Base-by-base conservation (phyloP, 768 basidiomycete species). In the Tricholoma hemisulphureum region DNA sequence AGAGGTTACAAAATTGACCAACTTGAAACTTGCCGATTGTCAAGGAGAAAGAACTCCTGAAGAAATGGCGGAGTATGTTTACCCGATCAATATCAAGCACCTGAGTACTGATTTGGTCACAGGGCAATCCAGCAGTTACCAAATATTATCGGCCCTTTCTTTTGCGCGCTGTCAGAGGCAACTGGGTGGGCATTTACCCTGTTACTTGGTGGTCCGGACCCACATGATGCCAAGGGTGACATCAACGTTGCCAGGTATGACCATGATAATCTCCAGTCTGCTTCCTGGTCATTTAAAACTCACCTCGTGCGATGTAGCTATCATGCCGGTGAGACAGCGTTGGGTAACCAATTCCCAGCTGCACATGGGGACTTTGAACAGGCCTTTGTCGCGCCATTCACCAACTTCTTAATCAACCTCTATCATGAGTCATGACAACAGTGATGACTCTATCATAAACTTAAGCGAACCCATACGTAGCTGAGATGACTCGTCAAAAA, bases 211-310 rank as follows among this genome's bases (percentile, higher is more conserved):
- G 26, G 48, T 16, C 48, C 48, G 1, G 11, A 50, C 26, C 48
- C 48, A 31, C 16, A 26, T 50, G 34, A 49, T 45, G n/a, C n/a
- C 16, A 37, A 34, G 14, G 54, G 54, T 3, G 54, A 55, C 7
- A 48, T 55, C 20, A 55, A 39, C 23, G 58, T 55, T 10, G 54
- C 54, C 14, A 58, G 57, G 57, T 58, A 8, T 13, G 20, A n/a
- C n/a, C n/a, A 50, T 34, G 6, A 7, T 45, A 11, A n/a, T 21
- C 31, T 18, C n/a, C 16, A 6, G 31, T 31, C 26, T 10, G 7
- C 11, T 14, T 56, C 20, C 8, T 16, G n/a, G n/a, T n/a, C n/a
- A n/a, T n/a, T 14, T 34, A 7, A 29, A 34, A 13, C 23, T 13
- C 9, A 23, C 16, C 16, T 9, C 3, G 3, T 21, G 6, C 9